A percentile compares a stretch with the other conserved stretches of the same genome.
Evolutionary conservation across 768 basidiomycete species (phyloP).

Genomic region (Austroboletus festivus): DNA sequence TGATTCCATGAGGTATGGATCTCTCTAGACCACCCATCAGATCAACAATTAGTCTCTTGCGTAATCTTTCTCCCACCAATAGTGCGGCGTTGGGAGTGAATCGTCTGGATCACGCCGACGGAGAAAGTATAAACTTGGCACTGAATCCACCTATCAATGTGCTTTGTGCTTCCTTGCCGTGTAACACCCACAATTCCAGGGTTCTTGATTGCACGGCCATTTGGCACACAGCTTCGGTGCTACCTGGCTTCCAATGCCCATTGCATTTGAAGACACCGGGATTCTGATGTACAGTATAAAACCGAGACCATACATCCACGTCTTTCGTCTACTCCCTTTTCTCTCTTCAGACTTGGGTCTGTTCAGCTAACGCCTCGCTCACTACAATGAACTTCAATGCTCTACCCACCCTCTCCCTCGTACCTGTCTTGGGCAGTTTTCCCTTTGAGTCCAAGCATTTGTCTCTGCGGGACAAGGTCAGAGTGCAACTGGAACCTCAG

Average conservation of each 20-base stretch:
- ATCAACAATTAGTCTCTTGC: slow-evolving; percentile 6
- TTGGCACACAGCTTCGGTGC: no score
- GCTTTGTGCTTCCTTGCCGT: no score
- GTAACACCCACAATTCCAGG: slow-evolving; percentile 20
- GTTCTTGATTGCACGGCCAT: no score
- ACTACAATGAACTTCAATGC: slow-evolving; percentile 24
- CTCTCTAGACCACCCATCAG: slow-evolving; percentile 9
- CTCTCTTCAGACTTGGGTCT: not conserved
- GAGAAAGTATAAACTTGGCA: slow-evolving; percentile 7
- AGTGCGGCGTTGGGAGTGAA: slow-evolving; percentile 3
- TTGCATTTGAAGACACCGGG: slow-evolving; percentile 2
- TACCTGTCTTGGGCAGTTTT: slow-evolving; percentile 36
- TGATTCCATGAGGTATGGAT: slow-evolving; percentile 20
- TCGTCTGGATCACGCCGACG: slow-evolving; percentile 3
- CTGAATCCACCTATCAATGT: slow-evolving; percentile 3
- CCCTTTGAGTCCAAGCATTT: slow-evolving; percentile 39
- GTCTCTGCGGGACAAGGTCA: slow-evolving; percentile 28
- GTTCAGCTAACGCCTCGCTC: not conserved
- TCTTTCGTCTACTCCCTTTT: not conserved
- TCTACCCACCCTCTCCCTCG: slow-evolving; percentile 32
- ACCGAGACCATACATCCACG: not conserved
- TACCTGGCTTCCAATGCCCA: slow-evolving; percentile 3
- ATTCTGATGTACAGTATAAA: slow-evolving; percentile 23
- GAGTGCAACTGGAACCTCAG: slow-evolving; percentile 33
- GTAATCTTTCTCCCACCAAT: slow-evolving; percentile 19